Evolutionary conservation across 202 grass and related monocot genomes (phyloP).

Genomic region (Digitaria exilis): DNA sequence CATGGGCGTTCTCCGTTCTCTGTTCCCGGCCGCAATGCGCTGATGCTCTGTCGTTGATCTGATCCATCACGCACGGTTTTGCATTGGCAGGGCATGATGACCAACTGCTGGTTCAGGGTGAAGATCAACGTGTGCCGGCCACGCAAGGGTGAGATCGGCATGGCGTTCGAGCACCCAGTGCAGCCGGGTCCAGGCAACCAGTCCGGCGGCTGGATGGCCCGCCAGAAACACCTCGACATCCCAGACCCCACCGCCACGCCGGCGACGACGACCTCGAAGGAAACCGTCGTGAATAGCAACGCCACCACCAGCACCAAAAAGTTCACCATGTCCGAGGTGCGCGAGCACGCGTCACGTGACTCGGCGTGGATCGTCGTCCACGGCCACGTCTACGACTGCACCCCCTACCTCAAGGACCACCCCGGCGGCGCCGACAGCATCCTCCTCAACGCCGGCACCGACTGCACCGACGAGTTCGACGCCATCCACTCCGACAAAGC

Average conservation of each 20-base stretch:
- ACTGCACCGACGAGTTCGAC: slow-evolving; percentile 96
- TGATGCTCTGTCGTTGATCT: too few species aligned
- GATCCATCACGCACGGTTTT: too few species aligned
- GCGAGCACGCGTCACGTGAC: slow-evolving; percentile 65
- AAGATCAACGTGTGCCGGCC: slow-evolving; percentile 68
- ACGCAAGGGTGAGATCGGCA: slow-evolving; percentile 71
- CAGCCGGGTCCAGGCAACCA: slow-evolving; percentile 89
- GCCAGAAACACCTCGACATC: slow-evolving; percentile 56
- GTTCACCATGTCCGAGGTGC: slow-evolving; percentile 79
- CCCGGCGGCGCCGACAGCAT: slow-evolving; percentile 89
- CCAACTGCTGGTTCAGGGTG: slow-evolving; percentile 89
- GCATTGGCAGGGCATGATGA: slow-evolving; percentile 99
- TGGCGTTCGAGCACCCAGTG: slow-evolving; percentile 77
- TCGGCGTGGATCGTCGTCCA: slow-evolving; percentile 93
- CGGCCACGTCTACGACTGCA: slow-evolving; percentile 84
- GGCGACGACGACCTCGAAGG: slow-evolving; percentile 19
- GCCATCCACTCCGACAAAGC: slow-evolving; percentile 93
- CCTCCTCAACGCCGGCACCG: slow-evolving; percentile 82
- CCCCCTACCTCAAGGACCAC: slow-evolving; percentile 76
- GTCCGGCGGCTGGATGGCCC: slow-evolving; percentile 84
- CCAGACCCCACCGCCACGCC: slow-evolving; percentile 11
- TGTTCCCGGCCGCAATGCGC: too few species aligned
- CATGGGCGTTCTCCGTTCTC: too few species aligned
- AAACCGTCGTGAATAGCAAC: too few species aligned
- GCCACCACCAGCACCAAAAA: background rate